Evolutionary conservation across 2,329 filamentous ascomycete genomes (phyloP).

Genomic region (Tolypocladium nubicola): DNA sequence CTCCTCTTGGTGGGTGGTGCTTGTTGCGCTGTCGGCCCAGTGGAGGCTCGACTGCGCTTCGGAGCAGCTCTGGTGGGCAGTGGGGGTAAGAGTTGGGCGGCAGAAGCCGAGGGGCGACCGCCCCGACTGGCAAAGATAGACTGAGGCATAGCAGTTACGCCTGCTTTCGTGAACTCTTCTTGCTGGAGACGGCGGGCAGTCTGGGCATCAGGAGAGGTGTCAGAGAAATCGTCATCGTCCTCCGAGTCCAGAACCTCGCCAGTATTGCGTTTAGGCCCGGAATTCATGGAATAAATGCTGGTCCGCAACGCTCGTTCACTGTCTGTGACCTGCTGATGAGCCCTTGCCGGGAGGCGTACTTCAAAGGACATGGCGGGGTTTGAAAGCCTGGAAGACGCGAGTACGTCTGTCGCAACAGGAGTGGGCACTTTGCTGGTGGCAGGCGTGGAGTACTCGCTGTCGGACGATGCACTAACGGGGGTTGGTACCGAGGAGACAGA

Average conservation of each 20-base stretch:
- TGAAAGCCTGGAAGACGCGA: background rate
- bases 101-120: background rate
- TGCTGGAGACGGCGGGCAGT: slow-evolving; percentile 23
- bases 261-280: slow-evolving; percentile 32
- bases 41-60: slow-evolving; percentile 16
- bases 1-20: slow-evolving; percentile 18
- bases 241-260: slow-evolving; percentile 30
- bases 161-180: slow-evolving; percentile 17
- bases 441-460: slow-evolving; percentile 23
- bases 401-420: slow-evolving; percentile 14
- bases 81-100: slow-evolving; percentile 2
- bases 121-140: slow-evolving; percentile 4
- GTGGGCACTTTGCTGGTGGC: slow-evolving; percentile 26
- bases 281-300: slow-evolving; percentile 37
- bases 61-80: slow-evolving; percentile 4
- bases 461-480: slow-evolving; percentile 17
- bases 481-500: slow-evolving; percentile 22
- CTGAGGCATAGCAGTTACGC: background rate
- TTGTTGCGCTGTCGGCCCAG: slow-evolving; percentile 5
- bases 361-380: slow-evolving; percentile 11
- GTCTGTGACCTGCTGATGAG: slow-evolving; percentile 8
- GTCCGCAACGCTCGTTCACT: slow-evolving; percentile 18
- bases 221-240: slow-evolving; percentile 19
- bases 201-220: slow-evolving; percentile 15
- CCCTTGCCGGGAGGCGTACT: slow-evolving; percentile 15